Evolutionary conservation across 2,329 filamentous ascomycete species (phyloP).

Genomic region (Penicillium paneum): DNA sequence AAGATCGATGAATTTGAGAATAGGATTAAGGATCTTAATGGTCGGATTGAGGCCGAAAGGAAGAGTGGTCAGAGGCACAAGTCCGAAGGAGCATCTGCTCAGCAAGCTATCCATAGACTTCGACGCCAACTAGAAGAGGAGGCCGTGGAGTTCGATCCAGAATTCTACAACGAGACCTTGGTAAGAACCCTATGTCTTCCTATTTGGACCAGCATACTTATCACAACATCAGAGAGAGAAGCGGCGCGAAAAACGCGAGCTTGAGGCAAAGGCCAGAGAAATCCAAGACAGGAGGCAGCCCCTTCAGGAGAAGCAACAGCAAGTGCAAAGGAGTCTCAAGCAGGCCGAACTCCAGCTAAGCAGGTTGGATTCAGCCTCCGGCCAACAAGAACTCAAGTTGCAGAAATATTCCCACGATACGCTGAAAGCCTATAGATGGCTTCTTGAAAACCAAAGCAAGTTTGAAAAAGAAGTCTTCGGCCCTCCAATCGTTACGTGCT

Average conservation of each 20-base stretch:
- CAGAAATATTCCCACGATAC: constrained; percentile 60
- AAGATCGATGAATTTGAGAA: constrained; percentile 42
- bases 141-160: constrained; percentile 65
- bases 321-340: constrained; percentile 38
- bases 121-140: constrained; percentile 61
- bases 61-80: constrained; percentile 52
- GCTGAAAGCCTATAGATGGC: constrained; percentile 73
- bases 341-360: constrained; percentile 51
- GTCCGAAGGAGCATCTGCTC: constrained; percentile 51
- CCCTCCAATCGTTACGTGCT: constrained; percentile 76
- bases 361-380: constrained; percentile 68
- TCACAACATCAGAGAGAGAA: constrained; percentile 53
- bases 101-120: constrained; percentile 60
- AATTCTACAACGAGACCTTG: constrained; percentile 69
- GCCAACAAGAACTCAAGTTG: constrained; percentile 69
- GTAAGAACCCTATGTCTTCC: constrained; percentile 47
- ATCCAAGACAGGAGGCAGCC: constrained; percentile 39
- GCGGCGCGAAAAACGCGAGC: constrained; percentile 39
- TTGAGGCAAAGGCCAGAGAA: constrained; percentile 40
- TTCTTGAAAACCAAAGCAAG: constrained; percentile 64
- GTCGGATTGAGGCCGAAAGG: constrained; percentile 50
- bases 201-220: constrained; percentile 21
- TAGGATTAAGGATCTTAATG: constrained; percentile 36
- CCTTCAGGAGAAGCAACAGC: constrained; percentile 34
- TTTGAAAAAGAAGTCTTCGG: constrained; percentile 78